Percentiles rank a stretch among this genome's conserved stretches.
Evolutionary conservation across 352 stramenopile species (phyloP).

Genomic region (Phytophthora chlamydospora): DNA sequence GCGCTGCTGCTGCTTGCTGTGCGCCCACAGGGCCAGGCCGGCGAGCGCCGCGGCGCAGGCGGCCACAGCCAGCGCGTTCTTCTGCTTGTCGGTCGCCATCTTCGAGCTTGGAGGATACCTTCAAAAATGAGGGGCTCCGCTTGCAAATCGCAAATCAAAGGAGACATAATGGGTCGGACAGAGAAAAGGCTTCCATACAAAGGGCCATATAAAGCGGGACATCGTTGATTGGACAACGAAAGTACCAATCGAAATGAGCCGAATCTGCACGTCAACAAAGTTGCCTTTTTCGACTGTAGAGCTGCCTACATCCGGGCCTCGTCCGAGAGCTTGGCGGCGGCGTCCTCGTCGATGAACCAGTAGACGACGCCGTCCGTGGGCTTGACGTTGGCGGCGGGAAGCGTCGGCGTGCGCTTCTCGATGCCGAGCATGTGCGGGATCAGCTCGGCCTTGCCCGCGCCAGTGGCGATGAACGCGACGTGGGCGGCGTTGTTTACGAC

Average conservation of each 20-base stretch:
- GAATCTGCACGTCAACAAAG: conserved; percentile 4
- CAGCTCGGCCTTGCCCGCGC: conserved; percentile 87
- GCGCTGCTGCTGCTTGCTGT: conserved; percentile 52
- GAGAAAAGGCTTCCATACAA: not conserved
- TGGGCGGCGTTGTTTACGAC: conserved; percentile 93
- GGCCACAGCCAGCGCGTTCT: conserved; percentile 58
- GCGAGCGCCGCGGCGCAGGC: conserved; percentile 52
- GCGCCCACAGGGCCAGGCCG: conserved; percentile 57
- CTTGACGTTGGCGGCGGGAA: conserved; percentile 78
- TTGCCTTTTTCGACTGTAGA: conserved; percentile 5
- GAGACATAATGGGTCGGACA: not conserved
- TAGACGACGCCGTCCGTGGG: conserved; percentile 73
- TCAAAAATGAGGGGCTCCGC: conserved; percentile 19
- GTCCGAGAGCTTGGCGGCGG: conserved; percentile 62
- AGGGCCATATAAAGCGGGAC: not conserved
- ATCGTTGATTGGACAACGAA: not conserved
- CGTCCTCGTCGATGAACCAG: conserved; percentile 89
- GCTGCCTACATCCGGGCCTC: conserved; percentile 38
- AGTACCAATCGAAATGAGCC: conserved; percentile 12
- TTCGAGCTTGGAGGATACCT: conserved; percentile 18
- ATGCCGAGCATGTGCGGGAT: conserved; percentile 83
- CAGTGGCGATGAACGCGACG: conserved; percentile 92
- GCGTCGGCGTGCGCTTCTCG: conserved; percentile 58
- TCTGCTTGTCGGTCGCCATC: conserved; percentile 62
- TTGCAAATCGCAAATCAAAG: conserved; percentile 7